Conservation (phyloP, 257 asterid genomes). For the Capsicum chinense region DNA sequence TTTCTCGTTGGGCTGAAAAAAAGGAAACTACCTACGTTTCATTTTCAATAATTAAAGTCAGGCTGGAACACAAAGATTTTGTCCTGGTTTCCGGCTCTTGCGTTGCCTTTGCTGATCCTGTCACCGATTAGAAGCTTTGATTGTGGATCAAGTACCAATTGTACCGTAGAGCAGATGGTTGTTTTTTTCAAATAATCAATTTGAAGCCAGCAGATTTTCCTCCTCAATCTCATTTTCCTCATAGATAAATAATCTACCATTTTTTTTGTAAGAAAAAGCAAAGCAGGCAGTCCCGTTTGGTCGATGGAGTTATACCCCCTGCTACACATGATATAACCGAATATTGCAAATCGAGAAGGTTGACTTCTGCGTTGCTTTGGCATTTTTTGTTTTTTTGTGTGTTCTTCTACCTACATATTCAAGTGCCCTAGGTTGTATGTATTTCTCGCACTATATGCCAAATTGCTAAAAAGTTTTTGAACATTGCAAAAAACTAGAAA, state of each 20-base stretch:
- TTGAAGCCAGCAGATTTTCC: background rate
- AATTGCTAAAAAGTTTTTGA: background rate
- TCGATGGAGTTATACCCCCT: too few species aligned
- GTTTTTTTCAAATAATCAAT: background rate
- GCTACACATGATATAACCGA: background rate
- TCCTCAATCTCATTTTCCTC: constrained; percentile 1
- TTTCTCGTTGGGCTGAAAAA: constrained; percentile 27
- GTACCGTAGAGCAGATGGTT: background rate
- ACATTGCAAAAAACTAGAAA: background rate
- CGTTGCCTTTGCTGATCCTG: constrained; percentile 24
- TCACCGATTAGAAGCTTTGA: background rate
- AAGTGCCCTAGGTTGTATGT: background rate
- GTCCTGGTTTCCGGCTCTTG: constrained; percentile 50
- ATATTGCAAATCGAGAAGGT: background rate
- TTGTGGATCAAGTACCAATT: constrained; percentile 11
- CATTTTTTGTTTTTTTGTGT: background rate
- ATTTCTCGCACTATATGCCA: background rate
- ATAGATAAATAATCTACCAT: background rate
- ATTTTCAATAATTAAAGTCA: constrained; percentile 51
- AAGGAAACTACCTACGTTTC: constrained; percentile 35
- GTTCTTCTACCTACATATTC: background rate
- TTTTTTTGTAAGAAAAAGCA: background rate
- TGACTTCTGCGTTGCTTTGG: background rate
- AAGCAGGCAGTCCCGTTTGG: background rate
- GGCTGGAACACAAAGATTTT: constrained; percentile 39